These are phyloP conservation scores for Schwanniomyces yamadae DNA, from an alignment of 805 yeast genomes.

Conservation along the genomic window DNA sequence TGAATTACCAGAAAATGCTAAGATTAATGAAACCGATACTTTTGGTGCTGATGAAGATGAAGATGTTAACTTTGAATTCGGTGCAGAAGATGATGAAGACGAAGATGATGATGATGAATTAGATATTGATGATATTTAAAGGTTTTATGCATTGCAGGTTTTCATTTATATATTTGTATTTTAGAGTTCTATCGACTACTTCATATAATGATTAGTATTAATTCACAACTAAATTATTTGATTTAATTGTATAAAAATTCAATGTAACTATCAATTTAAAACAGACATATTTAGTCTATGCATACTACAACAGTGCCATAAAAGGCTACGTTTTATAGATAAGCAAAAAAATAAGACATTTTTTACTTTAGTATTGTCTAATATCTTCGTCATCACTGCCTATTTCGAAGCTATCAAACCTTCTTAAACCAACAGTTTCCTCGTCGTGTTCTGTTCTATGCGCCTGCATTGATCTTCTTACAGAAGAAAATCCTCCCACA, in stretches of 20 bases:
- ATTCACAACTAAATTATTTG: slow-evolving; percentile 1
- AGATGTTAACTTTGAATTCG: slow-evolving; percentile 97
- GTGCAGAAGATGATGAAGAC: slow-evolving; percentile 82
- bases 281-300: too few relatives aligned
- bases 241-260: too few relatives aligned
- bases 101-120: slow-evolving; percentile 70
- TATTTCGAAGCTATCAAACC: slow-evolving; percentile 61
- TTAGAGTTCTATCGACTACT: slow-evolving; percentile 3
- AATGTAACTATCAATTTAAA: too few relatives aligned
- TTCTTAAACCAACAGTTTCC: slow-evolving; percentile 53
- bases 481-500: slow-evolving; percentile 66
- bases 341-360: too few relatives aligned
- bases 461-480: slow-evolving; percentile 73
- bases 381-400: slow-evolving; percentile 33
- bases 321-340: too few relatives aligned
- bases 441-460: slow-evolving; percentile 45
- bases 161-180: slow-evolving; percentile 5
- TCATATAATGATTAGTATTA: slow-evolving; percentile 3
- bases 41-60: slow-evolving; percentile 96
- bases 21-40: slow-evolving; percentile 96
- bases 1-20: slow-evolving; percentile 95
- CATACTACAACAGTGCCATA: too few relatives aligned
- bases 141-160: slow-evolving; percentile 8
- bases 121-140: slow-evolving; percentile 92
- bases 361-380: slow-evolving; percentile 2